Evolutionary conservation across 78 protist genomes (phyloP).

Genomic region (Dictyostelium intermedium): DNA sequence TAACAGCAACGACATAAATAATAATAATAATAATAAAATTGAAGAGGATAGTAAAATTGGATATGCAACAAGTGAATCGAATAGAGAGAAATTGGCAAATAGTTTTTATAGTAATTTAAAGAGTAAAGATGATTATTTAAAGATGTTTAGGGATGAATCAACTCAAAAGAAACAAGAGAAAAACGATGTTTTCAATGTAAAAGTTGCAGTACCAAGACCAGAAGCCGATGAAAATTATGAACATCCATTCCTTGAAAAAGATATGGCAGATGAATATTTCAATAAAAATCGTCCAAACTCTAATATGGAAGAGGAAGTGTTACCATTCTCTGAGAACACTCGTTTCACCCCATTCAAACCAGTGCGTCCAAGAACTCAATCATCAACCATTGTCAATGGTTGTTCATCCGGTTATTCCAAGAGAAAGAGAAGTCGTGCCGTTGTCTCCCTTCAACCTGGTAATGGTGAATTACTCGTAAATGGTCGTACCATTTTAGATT

Average conservation of each 20-base stretch:
- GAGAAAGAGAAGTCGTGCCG: conserved; percentile 66
- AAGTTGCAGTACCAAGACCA: conserved; percentile 6
- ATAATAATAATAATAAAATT: background rate
- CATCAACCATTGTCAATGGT: background rate
- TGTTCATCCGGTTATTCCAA: conserved; percentile 44
- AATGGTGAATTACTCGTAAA: conserved; percentile 36
- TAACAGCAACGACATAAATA: background rate
- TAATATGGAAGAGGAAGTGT: background rate
- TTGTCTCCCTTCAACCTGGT: conserved; percentile 25
- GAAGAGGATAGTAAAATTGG: background rate
- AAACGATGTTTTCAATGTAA: background rate
- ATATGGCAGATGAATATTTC: background rate
- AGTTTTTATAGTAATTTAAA: background rate
- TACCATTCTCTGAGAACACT: background rate
- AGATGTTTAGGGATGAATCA: background rate
- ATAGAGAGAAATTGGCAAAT: background rate
- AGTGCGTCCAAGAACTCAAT: conserved; percentile 1
- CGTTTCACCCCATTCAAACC: conserved; percentile 32
- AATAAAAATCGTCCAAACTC: background rate
- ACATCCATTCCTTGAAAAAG: background rate
- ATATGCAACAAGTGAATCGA: background rate
- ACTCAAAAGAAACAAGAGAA: background rate
- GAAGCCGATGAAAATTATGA: conserved; percentile 1
- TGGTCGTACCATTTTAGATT: conserved; percentile 54
- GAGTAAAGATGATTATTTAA: background rate